These are phyloP conservation scores for Raffaelea ambrosiae DNA, from an alignment of 2,329 filamentous ascomycete genomes.

Conservation along the genomic window DNA sequence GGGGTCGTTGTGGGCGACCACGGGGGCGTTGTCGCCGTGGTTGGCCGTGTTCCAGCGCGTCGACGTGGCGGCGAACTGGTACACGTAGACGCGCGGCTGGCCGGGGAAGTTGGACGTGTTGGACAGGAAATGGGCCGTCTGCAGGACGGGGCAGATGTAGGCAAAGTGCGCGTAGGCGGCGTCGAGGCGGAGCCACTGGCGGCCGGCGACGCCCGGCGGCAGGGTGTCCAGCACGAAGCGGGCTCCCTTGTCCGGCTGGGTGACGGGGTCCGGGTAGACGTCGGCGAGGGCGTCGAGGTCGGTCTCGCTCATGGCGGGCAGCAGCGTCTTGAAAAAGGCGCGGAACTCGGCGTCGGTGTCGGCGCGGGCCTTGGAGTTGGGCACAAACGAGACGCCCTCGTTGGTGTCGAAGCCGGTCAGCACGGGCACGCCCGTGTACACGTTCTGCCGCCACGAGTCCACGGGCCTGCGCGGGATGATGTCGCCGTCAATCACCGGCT, in stretches of 20 bases:
- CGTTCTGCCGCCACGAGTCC: conserved; percentile 44
- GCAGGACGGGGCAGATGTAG: conserved; percentile 55
- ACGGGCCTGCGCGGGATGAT: conserved; percentile 51
- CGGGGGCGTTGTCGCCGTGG: conserved; percentile 36
- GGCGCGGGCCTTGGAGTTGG: conserved; percentile 26
- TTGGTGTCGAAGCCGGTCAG: conserved; percentile 64
- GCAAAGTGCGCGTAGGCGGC: conserved; percentile 57
- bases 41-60: conserved; percentile 28
- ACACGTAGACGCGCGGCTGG: conserved; percentile 38
- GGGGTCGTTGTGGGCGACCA: conserved; percentile 34
- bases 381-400: conserved; percentile 59
- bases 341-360: conserved; percentile 43
- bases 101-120: conserved; percentile 9
- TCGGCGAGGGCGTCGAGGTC: conserved; percentile 47
- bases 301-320: conserved; percentile 43
- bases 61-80: conserved; percentile 48
- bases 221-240: conserved; percentile 17
- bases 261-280: conserved; percentile 54
- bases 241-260: conserved; percentile 7
- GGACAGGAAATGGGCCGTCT: conserved; percentile 42
- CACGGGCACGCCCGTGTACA: conserved; percentile 50
- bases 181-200: conserved; percentile 49
- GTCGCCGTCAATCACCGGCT: conserved; percentile 56
- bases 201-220: conserved; percentile 29
- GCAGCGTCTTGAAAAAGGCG: conserved; percentile 51